These are phyloP conservation scores for Candida arabinofermentans DNA, from an alignment of 805 yeast genomes.

Conservation along the genomic window DNA sequence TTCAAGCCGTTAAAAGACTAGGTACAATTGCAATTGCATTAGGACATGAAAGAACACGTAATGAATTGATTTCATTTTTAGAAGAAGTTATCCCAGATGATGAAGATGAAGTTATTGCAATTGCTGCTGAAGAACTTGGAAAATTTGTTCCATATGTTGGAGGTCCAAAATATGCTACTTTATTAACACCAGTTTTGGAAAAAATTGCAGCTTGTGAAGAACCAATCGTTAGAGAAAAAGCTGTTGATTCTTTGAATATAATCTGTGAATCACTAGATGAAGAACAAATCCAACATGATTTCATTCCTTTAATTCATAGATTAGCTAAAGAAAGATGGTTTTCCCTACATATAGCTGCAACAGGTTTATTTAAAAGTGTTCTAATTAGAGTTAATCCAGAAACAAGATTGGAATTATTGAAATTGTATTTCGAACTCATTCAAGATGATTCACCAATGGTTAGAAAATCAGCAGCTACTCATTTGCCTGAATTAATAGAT, in stretches of 20 bases:
- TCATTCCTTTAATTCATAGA: conserved; percentile 72
- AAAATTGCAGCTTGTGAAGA: conserved; percentile 90
- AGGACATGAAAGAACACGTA: conserved; percentile 89
- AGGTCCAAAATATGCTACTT: conserved; percentile 62
- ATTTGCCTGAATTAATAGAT: conserved; percentile 72
- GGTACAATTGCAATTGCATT: conserved; percentile 93
- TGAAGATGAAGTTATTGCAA: conserved; percentile 96
- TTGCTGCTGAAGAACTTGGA: conserved; percentile 86
- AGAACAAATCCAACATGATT: conserved; percentile 60
- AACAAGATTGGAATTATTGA: conserved; percentile 58
- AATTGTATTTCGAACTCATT: conserved; percentile 64
- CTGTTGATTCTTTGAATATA: conserved; percentile 77
- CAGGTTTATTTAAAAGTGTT: conserved; percentile 79
- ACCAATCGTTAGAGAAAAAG: conserved; percentile 92
- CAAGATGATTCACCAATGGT: conserved; percentile 98
- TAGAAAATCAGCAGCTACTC: conserved; percentile 86
- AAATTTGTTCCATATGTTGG: conserved; percentile 87
- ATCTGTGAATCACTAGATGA: conserved; percentile 60
- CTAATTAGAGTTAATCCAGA: conserved; percentile 53
- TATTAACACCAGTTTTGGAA: conserved; percentile 67
- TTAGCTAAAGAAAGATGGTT: conserved; percentile 93
- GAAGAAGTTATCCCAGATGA: conserved; percentile 92
- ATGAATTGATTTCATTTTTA: conserved; percentile 85
- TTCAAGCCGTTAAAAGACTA: conserved; percentile 89
- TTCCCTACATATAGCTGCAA: conserved; percentile 83